These are phyloP conservation scores for Exophiala sideris DNA, from an alignment of 2,329 filamentous ascomycete species.

Conservation along the genomic window DNA sequence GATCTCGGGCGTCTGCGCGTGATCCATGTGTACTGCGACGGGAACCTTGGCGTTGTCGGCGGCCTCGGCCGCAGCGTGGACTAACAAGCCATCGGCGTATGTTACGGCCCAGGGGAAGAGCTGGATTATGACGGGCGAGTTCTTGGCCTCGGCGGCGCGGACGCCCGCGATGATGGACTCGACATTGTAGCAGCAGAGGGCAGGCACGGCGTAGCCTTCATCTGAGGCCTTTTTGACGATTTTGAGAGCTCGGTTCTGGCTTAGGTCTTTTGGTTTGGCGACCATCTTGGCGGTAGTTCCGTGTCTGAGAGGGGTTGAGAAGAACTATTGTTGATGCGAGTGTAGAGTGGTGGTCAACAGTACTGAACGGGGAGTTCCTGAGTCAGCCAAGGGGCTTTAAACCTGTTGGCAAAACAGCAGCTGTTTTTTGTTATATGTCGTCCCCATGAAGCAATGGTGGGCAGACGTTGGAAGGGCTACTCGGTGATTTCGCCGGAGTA, in stretches of 20 bases:
- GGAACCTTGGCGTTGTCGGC: slow-evolving; percentile 58
- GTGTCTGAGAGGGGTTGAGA: not conserved
- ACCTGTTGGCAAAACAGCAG: too few species aligned
- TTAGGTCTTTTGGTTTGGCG: slow-evolving; percentile 4
- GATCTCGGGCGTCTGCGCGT: slow-evolving; percentile 60
- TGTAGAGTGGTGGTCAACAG: too few species aligned
- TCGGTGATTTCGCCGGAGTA: too few species aligned
- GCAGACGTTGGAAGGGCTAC: too few species aligned
- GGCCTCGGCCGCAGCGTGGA: slow-evolving; percentile 55
- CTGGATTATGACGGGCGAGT: slow-evolving; percentile 66
- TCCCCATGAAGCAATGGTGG: too few species aligned
- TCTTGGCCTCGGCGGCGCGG: slow-evolving; percentile 64
- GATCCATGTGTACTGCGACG: slow-evolving; percentile 63
- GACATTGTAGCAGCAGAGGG: slow-evolving; percentile 55
- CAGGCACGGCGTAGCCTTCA: slow-evolving; percentile 23
- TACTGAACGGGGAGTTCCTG: too few species aligned
- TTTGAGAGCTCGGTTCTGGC: slow-evolving; percentile 7
- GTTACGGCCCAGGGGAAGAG: slow-evolving; percentile 72
- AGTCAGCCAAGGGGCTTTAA: too few species aligned
- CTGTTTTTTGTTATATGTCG: too few species aligned
- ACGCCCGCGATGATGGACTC: slow-evolving; percentile 68
- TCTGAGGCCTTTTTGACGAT: slow-evolving; percentile 31
- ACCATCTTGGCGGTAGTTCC: not conserved
- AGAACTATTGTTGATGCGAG: too few species aligned
- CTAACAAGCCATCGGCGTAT: slow-evolving; percentile 54